These are phyloP conservation scores for Platanthera zijinensis DNA, from an alignment of 106 monocot genomes.

Conservation along the genomic window DNA sequence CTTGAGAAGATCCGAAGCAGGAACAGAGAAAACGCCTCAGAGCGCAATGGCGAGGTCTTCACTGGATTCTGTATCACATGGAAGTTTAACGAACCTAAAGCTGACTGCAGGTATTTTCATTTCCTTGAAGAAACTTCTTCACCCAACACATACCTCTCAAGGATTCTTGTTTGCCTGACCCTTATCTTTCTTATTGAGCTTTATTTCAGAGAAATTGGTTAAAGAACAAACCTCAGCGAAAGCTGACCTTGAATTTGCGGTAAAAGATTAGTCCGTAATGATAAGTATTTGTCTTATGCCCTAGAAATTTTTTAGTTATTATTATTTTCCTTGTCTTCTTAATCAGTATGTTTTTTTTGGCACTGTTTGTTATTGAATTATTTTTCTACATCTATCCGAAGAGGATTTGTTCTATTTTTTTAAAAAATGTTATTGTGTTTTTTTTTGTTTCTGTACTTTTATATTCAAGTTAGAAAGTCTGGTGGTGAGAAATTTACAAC, in stretches of 20 bases:
- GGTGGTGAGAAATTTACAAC: not conserved
- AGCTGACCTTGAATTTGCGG: constrained; percentile 91
- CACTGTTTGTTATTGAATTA: not conserved
- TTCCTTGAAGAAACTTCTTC: not conserved
- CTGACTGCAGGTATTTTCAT: constrained; percentile 65
- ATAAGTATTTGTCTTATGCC: not conserved
- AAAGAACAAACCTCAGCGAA: constrained; percentile 94
- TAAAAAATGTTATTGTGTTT: not conserved
- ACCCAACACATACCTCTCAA: not conserved
- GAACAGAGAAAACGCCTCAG: constrained; percentile 8
- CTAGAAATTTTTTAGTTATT: not conserved
- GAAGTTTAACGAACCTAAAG: constrained; percentile 81
- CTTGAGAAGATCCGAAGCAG: constrained; percentile 30
- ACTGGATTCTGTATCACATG: constrained; percentile 47
- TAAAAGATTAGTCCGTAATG: constrained; percentile 19
- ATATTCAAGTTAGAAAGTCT: not conserved
- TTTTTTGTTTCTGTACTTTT: not conserved
- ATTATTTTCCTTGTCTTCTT: not conserved
- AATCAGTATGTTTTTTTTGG: not conserved
- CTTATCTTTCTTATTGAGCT: constrained; percentile 15
- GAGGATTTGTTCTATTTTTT: not conserved
- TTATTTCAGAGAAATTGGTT: constrained; percentile 85
- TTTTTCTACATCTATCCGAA: not conserved
- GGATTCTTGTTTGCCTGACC: constrained; percentile 8
- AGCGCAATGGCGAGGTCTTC: constrained; percentile 29